Conservation (phyloP, 495 filamentous ascomycete species). For the Podospora tetraspora region DNA sequence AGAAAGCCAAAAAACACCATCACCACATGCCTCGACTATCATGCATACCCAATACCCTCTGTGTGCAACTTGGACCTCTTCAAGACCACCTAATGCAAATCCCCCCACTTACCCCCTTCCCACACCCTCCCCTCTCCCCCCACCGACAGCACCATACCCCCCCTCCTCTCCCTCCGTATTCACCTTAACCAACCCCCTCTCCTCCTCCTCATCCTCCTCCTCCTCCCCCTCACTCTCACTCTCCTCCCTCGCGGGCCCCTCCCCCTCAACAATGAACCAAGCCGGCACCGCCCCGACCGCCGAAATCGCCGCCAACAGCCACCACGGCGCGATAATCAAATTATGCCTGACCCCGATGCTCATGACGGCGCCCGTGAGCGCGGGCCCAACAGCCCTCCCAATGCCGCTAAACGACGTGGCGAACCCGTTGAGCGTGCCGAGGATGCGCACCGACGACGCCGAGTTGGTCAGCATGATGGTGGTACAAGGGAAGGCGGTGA, state of each 20-base stretch:
- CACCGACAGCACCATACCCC: background rate
- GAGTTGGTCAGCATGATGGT: constrained; percentile 92
- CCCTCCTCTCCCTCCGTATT: background rate
- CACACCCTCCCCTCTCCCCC: background rate
- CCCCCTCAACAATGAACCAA: constrained; percentile 67
- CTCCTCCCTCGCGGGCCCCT: constrained; percentile 51
- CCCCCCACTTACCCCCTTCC: background rate
- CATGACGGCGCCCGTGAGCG: constrained; percentile 58
- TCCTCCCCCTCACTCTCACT: constrained; percentile 36
- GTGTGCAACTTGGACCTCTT: background rate
- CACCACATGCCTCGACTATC: background rate
- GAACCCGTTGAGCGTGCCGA: constrained; percentile 87
- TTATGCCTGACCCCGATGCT: constrained; percentile 64
- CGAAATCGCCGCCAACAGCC: constrained; percentile 58
- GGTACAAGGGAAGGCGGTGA: constrained; percentile 80
- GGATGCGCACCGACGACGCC: constrained; percentile 62
- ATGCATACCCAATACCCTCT: background rate
- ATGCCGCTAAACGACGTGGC: constrained; percentile 73
- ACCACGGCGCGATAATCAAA: constrained; percentile 75
- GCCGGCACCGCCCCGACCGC: constrained; percentile 59
- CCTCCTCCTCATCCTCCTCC: constrained; percentile 24
- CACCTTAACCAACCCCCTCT: constrained; percentile 1
- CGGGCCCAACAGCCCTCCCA: constrained; percentile 73
- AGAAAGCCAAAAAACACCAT: background rate
- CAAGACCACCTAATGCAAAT: background rate